These are phyloP conservation scores for Batkoa obscura DNA, from an alignment of 371 early-diverging fungal genomes.

Conservation along the genomic window DNA sequence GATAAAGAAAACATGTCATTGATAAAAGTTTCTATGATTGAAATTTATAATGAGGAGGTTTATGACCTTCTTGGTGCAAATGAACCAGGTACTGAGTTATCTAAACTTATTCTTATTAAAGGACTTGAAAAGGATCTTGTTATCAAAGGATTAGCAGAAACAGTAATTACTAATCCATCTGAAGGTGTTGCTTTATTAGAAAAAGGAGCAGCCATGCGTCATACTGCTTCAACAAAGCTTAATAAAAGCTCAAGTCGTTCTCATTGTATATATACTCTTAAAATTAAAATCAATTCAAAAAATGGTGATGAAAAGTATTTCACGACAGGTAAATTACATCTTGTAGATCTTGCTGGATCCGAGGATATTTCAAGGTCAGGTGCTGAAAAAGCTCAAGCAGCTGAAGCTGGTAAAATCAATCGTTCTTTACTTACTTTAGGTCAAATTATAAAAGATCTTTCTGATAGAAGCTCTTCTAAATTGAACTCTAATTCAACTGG, in stretches of 20 bases:
- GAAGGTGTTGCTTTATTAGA: conserved; percentile 61
- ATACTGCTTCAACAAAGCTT: conserved; percentile 72
- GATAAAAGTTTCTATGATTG: conserved; percentile 73
- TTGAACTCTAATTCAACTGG: no score
- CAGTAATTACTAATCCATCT: conserved; percentile 37
- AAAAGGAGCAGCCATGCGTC: conserved; percentile 52
- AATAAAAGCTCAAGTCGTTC: conserved; percentile 88
- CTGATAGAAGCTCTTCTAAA: conserved; percentile 54
- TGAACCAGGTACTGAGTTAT: conserved; percentile 18
- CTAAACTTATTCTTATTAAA: conserved; percentile 42
- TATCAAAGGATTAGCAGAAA: conserved; percentile 64
- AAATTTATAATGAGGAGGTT: conserved; percentile 97
- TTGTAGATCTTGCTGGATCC: conserved; percentile 97
- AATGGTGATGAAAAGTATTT: conserved; percentile 13
- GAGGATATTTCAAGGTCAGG: conserved; percentile 86
- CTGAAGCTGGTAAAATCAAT: conserved; percentile 86
- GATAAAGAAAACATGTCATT: no score
- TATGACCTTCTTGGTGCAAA: conserved; percentile 59
- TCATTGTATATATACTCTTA: conserved; percentile 71
- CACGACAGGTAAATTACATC: conserved; percentile 77
- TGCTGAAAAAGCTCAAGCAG: conserved; percentile 65
- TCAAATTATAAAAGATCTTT: conserved; percentile 79
- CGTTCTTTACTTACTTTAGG: conserved; percentile 80
- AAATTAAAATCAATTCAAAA: conserved; percentile 1
- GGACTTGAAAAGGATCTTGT: conserved; percentile 45